Conservation (phyloP, 306 rosid species). For the Sicyos baderoa region DNA sequence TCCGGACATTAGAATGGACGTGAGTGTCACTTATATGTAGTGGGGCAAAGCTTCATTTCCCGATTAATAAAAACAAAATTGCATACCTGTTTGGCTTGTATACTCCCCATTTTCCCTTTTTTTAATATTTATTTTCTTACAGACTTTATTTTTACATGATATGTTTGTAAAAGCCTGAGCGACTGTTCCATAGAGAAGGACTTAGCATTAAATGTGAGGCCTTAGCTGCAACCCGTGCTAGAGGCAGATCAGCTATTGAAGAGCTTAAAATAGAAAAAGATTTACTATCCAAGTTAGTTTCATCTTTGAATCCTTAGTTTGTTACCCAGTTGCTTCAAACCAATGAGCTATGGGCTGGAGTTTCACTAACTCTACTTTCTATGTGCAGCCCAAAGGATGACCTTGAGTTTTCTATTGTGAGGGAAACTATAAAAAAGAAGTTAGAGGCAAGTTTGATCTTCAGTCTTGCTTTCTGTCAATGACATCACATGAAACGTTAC, state of each 20-base stretch:
- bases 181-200: constrained; percentile 84
- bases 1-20: too few relatives aligned
- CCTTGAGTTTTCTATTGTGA: constrained; percentile 84
- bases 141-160: constrained; percentile 34
- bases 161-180: constrained; percentile 88
- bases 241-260: constrained; percentile 52
- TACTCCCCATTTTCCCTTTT: background rate
- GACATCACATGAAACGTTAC: too few relatives aligned
- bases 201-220: constrained; percentile 78
- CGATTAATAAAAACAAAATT: too few relatives aligned
- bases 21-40: too few relatives aligned
- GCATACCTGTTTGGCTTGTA: background rate
- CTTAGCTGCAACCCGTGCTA: constrained; percentile 93
- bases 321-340: background rate
- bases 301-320: background rate
- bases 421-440: constrained; percentile 69
- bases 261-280: constrained; percentile 79
- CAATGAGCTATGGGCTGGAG: background rate
- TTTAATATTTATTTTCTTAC: constrained; percentile 7
- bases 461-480: background rate
- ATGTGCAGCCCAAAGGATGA: constrained; percentile 70
- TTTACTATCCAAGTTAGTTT: constrained; percentile 72
- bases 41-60: too few relatives aligned
- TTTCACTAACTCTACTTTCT: constrained; percentile 6
- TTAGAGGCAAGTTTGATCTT: constrained; percentile 54